These are phyloP conservation scores for Crithidia acanthocephali DNA, from an alignment of 208 protist species.

Conservation along the genomic window DNA sequence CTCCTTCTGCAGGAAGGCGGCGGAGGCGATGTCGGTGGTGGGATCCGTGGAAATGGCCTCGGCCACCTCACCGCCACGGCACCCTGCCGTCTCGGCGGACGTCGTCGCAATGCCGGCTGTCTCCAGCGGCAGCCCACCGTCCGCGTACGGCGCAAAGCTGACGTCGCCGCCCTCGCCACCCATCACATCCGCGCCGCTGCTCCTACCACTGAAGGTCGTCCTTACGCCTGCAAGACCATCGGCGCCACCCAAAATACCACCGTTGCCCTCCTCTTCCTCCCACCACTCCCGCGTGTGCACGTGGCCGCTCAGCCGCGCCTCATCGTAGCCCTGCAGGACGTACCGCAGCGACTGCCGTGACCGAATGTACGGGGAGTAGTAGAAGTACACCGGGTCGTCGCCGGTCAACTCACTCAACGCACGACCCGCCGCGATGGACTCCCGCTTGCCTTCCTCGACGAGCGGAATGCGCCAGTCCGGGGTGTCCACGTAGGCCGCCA, in stretches of 20 bases:
- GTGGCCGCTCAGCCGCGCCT: constrained; percentile 31
- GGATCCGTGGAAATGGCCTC: constrained; percentile 10
- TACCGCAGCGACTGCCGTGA: constrained; percentile 78
- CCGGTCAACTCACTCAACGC: constrained; percentile 76
- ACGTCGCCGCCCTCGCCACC: neutral
- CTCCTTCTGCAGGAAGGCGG: constrained; percentile 7
- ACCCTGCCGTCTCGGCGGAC: neutral
- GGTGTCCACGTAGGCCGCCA: constrained; percentile 64
- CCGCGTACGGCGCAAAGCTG: neutral
- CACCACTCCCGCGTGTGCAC: constrained; percentile 36
- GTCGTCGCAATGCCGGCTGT: neutral
- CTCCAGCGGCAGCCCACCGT: constrained; percentile 5
- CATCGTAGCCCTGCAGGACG: constrained; percentile 79
- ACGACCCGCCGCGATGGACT: constrained; percentile 69
- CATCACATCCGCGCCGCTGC: too few species aligned
- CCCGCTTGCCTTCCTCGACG: constrained; percentile 65
- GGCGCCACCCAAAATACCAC: too few species aligned
- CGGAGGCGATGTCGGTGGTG: constrained; percentile 11
- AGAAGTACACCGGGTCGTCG: constrained; percentile 87
- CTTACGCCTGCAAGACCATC: too few species aligned
- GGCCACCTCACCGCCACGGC: neutral
- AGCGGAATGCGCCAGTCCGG: constrained; percentile 93
- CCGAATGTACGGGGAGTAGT: constrained; percentile 92
- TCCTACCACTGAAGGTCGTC: too few species aligned
- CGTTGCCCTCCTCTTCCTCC: constrained; percentile 36